phyloP scores from a whole-genome alignment of 169 alveolate genomes.

The Eimeria praecox region DNA sequence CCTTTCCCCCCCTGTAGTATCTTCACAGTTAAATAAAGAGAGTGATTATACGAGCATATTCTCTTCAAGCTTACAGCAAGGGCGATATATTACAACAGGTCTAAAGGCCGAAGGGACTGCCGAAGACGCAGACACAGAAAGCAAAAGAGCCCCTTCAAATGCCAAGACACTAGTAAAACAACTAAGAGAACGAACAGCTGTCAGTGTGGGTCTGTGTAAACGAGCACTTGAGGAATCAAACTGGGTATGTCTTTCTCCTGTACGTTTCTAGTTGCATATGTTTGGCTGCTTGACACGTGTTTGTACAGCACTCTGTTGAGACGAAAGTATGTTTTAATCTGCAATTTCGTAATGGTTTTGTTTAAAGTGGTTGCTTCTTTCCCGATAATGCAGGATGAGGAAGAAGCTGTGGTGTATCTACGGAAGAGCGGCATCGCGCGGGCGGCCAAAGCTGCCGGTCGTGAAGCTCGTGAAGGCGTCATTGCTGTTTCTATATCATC shows the following conservation, averaged over 20 bases:
- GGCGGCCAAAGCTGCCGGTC: not conserved
- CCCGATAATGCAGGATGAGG: slow-evolving; percentile 12
- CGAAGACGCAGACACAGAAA: not conserved
- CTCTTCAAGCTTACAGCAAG: not conserved
- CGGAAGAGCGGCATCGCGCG: slow-evolving; percentile 42
- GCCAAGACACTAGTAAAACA: slow-evolving; percentile 5
- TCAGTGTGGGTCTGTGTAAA: slow-evolving; percentile 20
- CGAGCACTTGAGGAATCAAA: slow-evolving; percentile 25
- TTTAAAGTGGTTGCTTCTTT: not conserved
- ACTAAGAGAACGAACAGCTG: slow-evolving; percentile 44
- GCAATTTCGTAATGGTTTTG: not conserved
- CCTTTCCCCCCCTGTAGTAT: not conserved
- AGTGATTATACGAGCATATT: not conserved
- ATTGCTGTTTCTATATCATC: not conserved
- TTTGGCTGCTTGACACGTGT: not conserved
- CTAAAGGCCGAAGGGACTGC: not conserved
- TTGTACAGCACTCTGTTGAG: not conserved
- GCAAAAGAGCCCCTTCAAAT: not conserved
- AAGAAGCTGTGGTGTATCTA: slow-evolving; percentile 20
- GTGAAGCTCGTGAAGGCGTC: slow-evolving; percentile 37
- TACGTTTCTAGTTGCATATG: not conserved
- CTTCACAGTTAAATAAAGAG: not conserved
- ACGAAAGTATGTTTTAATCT: not conserved
- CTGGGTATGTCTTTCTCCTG: not conserved
- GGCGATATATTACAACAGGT: not conserved